These are phyloP conservation scores for Parietichytrium sp. DNA, from an alignment of 108 stramenopile species.

Conservation along the genomic window DNA sequence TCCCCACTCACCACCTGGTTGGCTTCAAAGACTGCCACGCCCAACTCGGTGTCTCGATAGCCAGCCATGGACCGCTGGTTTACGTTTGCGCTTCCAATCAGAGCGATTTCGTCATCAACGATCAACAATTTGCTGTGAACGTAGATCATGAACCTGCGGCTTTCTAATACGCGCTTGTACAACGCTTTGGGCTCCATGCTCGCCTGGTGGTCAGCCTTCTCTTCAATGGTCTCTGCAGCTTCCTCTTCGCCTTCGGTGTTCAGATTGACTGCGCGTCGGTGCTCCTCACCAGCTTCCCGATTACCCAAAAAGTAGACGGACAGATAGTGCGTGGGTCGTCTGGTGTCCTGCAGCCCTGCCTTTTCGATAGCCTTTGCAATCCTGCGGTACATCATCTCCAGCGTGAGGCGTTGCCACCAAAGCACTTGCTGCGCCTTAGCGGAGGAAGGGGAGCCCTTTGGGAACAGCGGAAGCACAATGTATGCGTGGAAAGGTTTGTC, in stretches of 20 bases:
- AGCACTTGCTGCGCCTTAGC: conserved; percentile 58
- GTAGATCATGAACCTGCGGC: conserved; percentile 54
- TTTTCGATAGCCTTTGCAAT: conserved; percentile 39
- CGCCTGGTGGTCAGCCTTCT: neutral
- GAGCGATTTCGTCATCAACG: conserved; percentile 65
- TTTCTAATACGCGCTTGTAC: neutral
- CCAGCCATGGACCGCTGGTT: conserved; percentile 69
- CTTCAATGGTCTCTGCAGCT: neutral
- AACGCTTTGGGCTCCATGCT: neutral
- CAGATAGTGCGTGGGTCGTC: neutral
- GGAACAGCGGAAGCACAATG: conserved; percentile 65
- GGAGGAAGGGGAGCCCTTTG: conserved; percentile 60
- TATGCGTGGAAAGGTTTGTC: conserved; percentile 65
- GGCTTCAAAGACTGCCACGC: neutral
- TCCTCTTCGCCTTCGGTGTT: neutral
- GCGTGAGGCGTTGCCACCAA: conserved; percentile 57
- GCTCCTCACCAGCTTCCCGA: conserved; percentile 24
- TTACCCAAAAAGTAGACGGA: conserved; percentile 1
- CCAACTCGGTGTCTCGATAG: conserved; percentile 64
- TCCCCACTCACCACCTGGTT: neutral
- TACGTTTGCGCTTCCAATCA: conserved; percentile 69
- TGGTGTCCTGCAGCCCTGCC: neutral
- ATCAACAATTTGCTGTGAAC: conserved; percentile 72
- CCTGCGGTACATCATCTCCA: conserved; percentile 58
- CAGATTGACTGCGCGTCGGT: neutral